Evolutionary conservation across 2,329 filamentous ascomycete species (phyloP), one percentile per base, ranked within the genome.

Genomic region (Fusarium sambucinum): DNA sequence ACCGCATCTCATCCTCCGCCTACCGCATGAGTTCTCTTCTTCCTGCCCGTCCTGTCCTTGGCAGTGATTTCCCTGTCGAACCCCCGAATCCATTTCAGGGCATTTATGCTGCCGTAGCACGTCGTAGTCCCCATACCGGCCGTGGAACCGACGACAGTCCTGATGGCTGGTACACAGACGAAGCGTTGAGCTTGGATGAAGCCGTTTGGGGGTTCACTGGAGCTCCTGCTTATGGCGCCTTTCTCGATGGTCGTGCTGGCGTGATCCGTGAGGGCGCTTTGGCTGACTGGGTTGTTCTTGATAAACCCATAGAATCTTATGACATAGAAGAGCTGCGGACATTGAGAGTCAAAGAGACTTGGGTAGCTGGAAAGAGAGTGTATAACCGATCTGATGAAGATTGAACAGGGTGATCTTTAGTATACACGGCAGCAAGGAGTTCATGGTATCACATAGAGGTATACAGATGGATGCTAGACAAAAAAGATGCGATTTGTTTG

Each of bases 21-120:
- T 92, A 92, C 76, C 83, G 89, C 23, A 91, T 92, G 89, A 80
- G 81, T 13, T 88, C 86, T 1, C 77, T 92, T 3, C 81, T 90
- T 3, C 80, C 84, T 25, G 74, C 84, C 14, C 76, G 76, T 0
- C 86, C 86, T 6, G 78, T 91, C 1, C 81, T 92, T 2, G 90
- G 90, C 4, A 90, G 88, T 48, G 90, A 92, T 72, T 92, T 92
- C 69, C 90, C 90, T 37, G 90, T 92, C 10, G 90, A 92, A 74
- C 90, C 89, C 4, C 85, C 89, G 0, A 85, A 87, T 70, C 87
- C 90, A 3, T 90, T 91, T 66, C 85, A 89, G 56, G 90, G 90
- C 19, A 87, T 92, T 38, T 92, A 90, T 70, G 89, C 90, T 5
- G 90, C 90, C 4, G 83, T 90, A 3, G 84, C 89, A 14, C 81